Base-by-base conservation (phyloP, 2,329 filamentous ascomycete genomes). In the Penicillium sp. region DNA sequence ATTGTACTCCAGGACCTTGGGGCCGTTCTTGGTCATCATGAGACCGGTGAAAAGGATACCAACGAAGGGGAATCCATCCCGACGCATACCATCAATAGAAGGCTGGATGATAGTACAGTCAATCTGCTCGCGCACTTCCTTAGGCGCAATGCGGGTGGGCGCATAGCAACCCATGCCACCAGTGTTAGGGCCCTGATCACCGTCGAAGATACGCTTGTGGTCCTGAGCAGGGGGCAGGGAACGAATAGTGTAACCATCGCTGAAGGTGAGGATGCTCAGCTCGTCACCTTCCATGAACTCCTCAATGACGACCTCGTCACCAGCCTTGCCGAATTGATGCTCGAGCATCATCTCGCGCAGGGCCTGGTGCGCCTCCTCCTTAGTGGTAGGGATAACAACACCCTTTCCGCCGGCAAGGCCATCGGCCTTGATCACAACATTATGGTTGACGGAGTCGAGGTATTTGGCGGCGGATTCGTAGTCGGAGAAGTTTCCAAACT, bases 111-210 rank as follows among this genome's bases (percentile, higher is more conserved):
- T 88, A 27, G 88, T 89, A 49, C 81, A 80, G 68, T 97, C 88
- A 55, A 99, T 85, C 54, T 86, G 81, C 15, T 87, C 87, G 15
- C 94, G 81, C n/a, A 96, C 79, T 55, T 87, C 84, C 45, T 85
- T 83, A 0, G 87, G 88, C 24, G 88, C 86, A 63, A 92, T 87
- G 58, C 84, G 88, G 1, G 92, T 95, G n/a, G 90, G 90, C 13
- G 92, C 91, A 73, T 97, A 97, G 69, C 91, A 96, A 45, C 94
- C 94, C 94, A 97, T 97, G 33, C 94, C 94, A 53, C 93, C 94
- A 2, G 94, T 97, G 76, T 97, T 97, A 30, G 91, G 90, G 1
- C 94, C 94, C 43, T 84, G 81, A 68, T 97, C 93, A 48, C 89
- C 90, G 66, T 99, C 94, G 46, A 89, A 89, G 59, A 95, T 91